A percentile compares a stretch with the other conserved stretches of the same genome.
These are phyloP conservation scores for Butyriboletus appendiculatus DNA, from an alignment of 1,284 basidiomycete species.

Conservation along the genomic window DNA sequence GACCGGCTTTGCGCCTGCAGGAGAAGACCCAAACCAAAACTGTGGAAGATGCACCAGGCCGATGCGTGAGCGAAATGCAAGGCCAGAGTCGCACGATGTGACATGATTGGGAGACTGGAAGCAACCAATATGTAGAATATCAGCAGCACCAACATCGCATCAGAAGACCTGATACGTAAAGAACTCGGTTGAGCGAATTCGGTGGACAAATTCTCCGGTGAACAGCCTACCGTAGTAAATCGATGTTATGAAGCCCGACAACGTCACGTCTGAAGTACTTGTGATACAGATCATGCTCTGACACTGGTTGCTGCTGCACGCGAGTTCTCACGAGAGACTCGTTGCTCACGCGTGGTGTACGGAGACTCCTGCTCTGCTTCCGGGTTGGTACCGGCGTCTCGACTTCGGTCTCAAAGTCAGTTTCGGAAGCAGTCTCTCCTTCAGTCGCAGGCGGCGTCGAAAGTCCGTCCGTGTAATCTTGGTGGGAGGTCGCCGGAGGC, in stretches of 20 bases:
- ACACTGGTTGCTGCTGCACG: conserved; percentile 37
- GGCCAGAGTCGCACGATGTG: conserved; percentile 44
- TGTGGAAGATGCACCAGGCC: conserved; percentile 87
- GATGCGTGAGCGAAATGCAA: conserved; percentile 85
- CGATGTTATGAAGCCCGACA: conserved; percentile 81
- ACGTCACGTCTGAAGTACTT: conserved; percentile 91
- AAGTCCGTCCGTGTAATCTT: conserved; percentile 15
- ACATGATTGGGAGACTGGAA: conserved; percentile 47
- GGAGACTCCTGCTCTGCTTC: conserved; percentile 2
- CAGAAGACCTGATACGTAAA: conserved; percentile 51
- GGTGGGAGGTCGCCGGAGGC: conserved; percentile 2
- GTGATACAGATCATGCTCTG: conserved; percentile 89
- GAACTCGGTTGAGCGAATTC: conserved; percentile 27
- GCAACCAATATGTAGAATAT: conserved; percentile 56
- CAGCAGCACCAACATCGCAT: conserved; percentile 65
- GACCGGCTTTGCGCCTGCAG: conserved; percentile 82
- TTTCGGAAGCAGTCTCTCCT: conserved; percentile 70
- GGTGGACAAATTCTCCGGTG: not conserved
- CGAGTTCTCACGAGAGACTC: conserved; percentile 7
- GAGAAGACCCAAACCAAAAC: conserved; percentile 83
- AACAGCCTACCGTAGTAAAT: conserved; percentile 72
- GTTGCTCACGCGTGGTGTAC: not conserved
- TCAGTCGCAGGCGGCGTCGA: conserved; percentile 72
- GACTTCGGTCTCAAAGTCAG: conserved; percentile 66
- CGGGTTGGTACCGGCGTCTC: conserved; percentile 47